Base-by-base conservation (phyloP, 2,329 filamentous ascomycete species). In the Seiridium cupressi region DNA sequence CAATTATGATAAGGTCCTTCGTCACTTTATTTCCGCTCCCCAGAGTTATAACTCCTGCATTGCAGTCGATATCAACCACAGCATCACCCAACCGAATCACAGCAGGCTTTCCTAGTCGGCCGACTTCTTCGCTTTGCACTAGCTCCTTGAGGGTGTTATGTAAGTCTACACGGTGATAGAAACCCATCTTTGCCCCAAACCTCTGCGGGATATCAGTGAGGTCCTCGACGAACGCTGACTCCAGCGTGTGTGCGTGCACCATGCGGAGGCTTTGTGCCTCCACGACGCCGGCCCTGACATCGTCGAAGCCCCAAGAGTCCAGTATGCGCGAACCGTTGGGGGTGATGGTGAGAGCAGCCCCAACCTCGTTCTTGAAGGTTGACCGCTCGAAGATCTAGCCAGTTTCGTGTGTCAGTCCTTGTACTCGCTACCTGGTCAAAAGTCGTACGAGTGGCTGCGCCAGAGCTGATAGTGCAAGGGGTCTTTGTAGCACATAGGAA, bases 261-360 rank as follows among this genome's bases (percentile, higher is more conserved):
- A 59, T 62, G 36, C 64, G 65, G 49, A 69, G 64, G 18, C 63
- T 58, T 8, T 62, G 61, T 2, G 68, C 63, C 32, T 58, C 59
- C 49, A 73, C 70, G 57, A 73, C 72, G 18, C 66, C 63, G 51
- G 65, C 69, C 0, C 57, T 61, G 18, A 60, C 62, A 2, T 72
- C 68, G 38, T 76, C 68, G 9, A 79, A 64, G 1, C 76, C 76
- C 73, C 74, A 76, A 1, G 68, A 69, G 1, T 66, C 62, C 8
- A 78, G 68, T 38, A 74, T 68, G 4, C 74, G 71, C 3, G 69
- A 63, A 4, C 72, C 74, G 55, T 78, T 79, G 5, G 75, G 75
- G 0, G 73, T 69, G 2, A 79, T 68, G 42, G 72, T 71, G 44
- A 78, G 73, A 48, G 76, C 76, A 5, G 74, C 76, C 46, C 75